These are phyloP conservation scores for Papiliotrema flavescens DNA, from an alignment of 1,284 basidiomycete species.

Conservation along the genomic window DNA sequence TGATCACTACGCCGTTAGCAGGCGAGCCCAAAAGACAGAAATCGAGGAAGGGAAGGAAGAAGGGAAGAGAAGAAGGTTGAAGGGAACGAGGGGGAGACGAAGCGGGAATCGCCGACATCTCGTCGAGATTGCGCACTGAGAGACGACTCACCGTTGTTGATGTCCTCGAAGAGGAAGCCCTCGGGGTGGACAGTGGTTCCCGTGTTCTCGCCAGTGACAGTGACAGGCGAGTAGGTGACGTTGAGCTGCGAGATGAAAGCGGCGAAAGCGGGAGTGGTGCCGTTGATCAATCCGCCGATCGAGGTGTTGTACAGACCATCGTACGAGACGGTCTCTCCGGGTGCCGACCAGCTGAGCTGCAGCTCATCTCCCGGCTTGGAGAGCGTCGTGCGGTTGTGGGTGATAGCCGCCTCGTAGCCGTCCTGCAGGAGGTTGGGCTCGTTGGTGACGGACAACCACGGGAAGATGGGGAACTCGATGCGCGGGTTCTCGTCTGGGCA, in stretches of 20 bases:
- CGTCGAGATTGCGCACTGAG: too few relatives aligned
- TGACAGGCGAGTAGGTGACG: slow-evolving; percentile 58
- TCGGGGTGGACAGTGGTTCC: slow-evolving; percentile 56
- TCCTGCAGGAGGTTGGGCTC: slow-evolving; percentile 25
- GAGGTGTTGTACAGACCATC: slow-evolving; percentile 57
- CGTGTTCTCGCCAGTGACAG: slow-evolving; percentile 49
- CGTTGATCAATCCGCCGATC: slow-evolving; percentile 13
- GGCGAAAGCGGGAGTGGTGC: slow-evolving; percentile 27
- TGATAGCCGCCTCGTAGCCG: slow-evolving; percentile 51
- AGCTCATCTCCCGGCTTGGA: slow-evolving; percentile 55
- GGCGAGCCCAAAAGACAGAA: too few relatives aligned
- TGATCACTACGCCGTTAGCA: slow-evolving; percentile 25
- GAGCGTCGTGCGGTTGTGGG: slow-evolving; percentile 55
- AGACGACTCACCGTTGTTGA: slow-evolving; percentile 10
- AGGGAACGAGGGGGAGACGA: too few relatives aligned
- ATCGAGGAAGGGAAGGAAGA: too few relatives aligned
- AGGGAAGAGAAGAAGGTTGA: too few relatives aligned
- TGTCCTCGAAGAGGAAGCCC: slow-evolving; percentile 49
- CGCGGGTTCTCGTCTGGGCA: slow-evolving; percentile 61
- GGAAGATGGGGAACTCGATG: slow-evolving; percentile 50
- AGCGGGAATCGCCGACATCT: too few relatives aligned
- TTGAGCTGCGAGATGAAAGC: slow-evolving; percentile 62
- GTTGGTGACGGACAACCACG: slow-evolving; percentile 34
- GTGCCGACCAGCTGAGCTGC: slow-evolving; percentile 57
- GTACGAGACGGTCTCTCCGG: slow-evolving; percentile 57